Conservation (phyloP, 257 asterid genomes). For the Paulownia fortunei region DNA sequence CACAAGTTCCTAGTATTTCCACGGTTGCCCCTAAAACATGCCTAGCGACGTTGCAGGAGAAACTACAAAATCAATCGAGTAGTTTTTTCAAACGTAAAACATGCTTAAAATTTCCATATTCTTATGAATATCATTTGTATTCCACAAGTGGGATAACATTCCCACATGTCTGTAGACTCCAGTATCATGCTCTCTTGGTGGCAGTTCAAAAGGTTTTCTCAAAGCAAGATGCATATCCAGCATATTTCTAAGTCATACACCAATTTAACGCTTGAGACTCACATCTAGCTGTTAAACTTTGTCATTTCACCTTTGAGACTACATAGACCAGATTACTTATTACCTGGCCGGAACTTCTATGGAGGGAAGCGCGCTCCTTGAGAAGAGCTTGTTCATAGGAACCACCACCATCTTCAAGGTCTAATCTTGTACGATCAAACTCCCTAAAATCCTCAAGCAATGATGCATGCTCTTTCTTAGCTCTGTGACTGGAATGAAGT, state of each 20-base stretch:
- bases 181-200: constrained; percentile 27
- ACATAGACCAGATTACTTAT: constrained; percentile 14
- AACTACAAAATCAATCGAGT: background rate
- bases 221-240: constrained; percentile 23
- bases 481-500: constrained; percentile 86
- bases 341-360: constrained; percentile 89
- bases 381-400: constrained; percentile 84
- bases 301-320: constrained; percentile 12
- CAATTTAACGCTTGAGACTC: constrained; percentile 9
- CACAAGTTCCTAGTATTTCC: constrained; percentile 27
- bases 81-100: constrained; percentile 10
- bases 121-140: constrained; percentile 13
- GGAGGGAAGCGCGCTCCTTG: constrained; percentile 85
- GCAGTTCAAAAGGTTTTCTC: constrained; percentile 3
- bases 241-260: constrained; percentile 7
- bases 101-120: constrained; percentile 8
- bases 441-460: constrained; percentile 97
- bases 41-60: background rate
- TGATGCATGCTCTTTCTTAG: constrained; percentile 96
- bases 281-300: background rate
- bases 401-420: constrained; percentile 92
- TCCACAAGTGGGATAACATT: constrained; percentile 7
- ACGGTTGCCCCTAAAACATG: constrained; percentile 19
- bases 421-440: constrained; percentile 91
- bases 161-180: constrained; percentile 11